A percentile compares a stretch with the other conserved stretches of the same genome.
Evolutionary conservation across 2,329 filamentous ascomycete species (phyloP).

Genomic region (Emergomyces orientalis): DNA sequence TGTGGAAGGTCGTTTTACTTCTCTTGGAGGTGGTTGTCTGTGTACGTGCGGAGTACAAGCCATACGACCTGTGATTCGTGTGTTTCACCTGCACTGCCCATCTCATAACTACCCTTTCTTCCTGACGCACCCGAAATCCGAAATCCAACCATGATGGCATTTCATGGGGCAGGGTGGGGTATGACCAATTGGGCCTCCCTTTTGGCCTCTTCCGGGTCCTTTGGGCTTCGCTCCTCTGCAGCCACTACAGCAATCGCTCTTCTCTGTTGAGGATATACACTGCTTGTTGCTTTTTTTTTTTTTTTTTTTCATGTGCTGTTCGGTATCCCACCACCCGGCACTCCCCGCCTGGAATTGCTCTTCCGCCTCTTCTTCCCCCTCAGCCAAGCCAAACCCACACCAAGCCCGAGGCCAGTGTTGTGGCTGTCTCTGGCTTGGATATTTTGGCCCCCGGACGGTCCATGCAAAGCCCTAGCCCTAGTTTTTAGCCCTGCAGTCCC

Average conservation of each 20-base stretch:
- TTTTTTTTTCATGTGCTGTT: too few relatives aligned
- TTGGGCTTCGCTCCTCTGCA: not conserved
- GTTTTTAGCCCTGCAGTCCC: not conserved
- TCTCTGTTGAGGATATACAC: not conserved
- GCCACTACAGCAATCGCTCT: not conserved
- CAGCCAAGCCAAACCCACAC: not conserved
- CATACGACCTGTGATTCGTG: not conserved
- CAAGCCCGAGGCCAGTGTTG: not conserved
- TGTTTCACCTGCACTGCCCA: constrained; percentile 4
- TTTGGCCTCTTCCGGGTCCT: not conserved
- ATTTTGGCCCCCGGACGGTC: not conserved
- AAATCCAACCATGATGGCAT: not conserved
- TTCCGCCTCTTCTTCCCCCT: not conserved
- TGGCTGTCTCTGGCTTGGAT: not conserved
- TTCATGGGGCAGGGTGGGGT: not conserved
- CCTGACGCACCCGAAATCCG: not conserved
- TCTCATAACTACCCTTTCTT: not conserved
- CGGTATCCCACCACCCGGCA: not conserved
- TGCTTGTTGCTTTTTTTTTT: not conserved
- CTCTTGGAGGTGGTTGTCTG: not conserved
- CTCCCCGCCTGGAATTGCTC: not conserved
- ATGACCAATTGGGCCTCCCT: not conserved
- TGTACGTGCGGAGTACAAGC: not conserved
- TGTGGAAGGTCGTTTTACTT: not conserved
- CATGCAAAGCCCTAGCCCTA: not conserved